These are phyloP conservation scores for Diaporthe sp. DNA, from an alignment of 2,329 filamentous ascomycete genomes.

Conservation along the genomic window DNA sequence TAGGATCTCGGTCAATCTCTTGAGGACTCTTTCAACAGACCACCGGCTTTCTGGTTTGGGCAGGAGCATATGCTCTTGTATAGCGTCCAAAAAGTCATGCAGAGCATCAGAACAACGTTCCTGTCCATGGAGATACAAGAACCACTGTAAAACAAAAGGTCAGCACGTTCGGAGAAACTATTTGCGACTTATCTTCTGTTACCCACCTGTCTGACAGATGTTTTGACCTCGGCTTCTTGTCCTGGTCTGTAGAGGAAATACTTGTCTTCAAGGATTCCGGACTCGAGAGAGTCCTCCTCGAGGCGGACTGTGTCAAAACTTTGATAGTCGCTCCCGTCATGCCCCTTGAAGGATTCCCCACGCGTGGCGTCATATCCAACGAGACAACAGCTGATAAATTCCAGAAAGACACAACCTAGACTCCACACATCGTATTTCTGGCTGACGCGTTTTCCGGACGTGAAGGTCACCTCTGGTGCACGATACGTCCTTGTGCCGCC, in stretches of 20 bases:
- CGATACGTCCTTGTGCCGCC: not conserved
- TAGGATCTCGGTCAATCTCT: too few species aligned
- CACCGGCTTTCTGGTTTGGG: too few species aligned
- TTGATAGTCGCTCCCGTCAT: not conserved
- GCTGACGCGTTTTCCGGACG: not conserved
- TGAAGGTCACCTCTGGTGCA: not conserved
- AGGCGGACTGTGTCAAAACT: not conserved
- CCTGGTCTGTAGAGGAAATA: not conserved
- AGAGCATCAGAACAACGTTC: not conserved
- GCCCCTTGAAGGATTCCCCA: not conserved
- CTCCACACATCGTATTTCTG: slow-evolving; percentile 4
- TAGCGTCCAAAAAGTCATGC: not conserved
- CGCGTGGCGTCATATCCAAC: not conserved
- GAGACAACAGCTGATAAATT: not conserved
- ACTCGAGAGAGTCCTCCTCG: not conserved
- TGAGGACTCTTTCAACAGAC: too few species aligned
- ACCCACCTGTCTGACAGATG: not conserved
- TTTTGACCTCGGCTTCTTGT: not conserved
- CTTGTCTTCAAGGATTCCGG: too few species aligned
- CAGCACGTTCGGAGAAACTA: not conserved
- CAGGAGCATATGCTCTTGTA: slow-evolving; percentile 2
- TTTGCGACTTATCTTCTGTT: not conserved
- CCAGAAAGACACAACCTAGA: not conserved
- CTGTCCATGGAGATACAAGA: not conserved
- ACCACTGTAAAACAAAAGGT: not conserved